Evolutionary conservation across 2,329 filamentous ascomycete species (phyloP), one percentile per base, ranked within the genome.

Genomic region (Xylaria multiplex): DNA sequence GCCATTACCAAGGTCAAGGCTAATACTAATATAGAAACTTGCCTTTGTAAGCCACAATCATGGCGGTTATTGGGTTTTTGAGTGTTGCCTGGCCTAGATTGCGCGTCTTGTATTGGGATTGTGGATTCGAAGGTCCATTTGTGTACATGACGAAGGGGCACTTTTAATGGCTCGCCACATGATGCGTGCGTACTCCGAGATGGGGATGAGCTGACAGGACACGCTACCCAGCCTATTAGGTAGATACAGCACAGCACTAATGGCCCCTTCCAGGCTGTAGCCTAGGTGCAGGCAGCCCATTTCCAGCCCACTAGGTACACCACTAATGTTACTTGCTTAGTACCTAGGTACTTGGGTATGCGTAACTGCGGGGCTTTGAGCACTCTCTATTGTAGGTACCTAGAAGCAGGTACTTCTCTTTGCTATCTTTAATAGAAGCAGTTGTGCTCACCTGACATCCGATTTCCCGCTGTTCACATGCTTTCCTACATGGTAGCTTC

Each of bases 11-110:
- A 53, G 42, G 9, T 27, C 40, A 16, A 53, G 42, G 9, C 27
- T 16, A 43, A 22, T 46, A 40, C 45, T 65, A 65, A 59, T 57
- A 59, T 55, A 24, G 30, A 30, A 50, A 6, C 45, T 55, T 22
- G 16, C 40, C 6, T n/a, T 35, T 46, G 27, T 16, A 3, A 32
- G 27, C 24, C 13, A 55, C n/a, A 14, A 42, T n/a, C 19, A 30
- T 32, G 16, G 7, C 53, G 14, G 46, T 7, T 19, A n/a, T 40
- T 40, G 9, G 9, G 27, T 46, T 66, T 66, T 37, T 58, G 37
- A 46, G 19, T 55, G 66, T 42, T 68, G 66, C 66, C 66, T 68
- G 24, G 30, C 14, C 16, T 14, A 11, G 59, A 63, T 68, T 68
- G 63, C 66, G 66, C 63, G 66, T 62, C 66, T 61, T 54, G 30